A percentile compares a stretch with the other conserved stretches of the same genome.
These are phyloP conservation scores for Quercus wislizeni DNA, from an alignment of 306 rosid genomes.

Conservation along the genomic window DNA sequence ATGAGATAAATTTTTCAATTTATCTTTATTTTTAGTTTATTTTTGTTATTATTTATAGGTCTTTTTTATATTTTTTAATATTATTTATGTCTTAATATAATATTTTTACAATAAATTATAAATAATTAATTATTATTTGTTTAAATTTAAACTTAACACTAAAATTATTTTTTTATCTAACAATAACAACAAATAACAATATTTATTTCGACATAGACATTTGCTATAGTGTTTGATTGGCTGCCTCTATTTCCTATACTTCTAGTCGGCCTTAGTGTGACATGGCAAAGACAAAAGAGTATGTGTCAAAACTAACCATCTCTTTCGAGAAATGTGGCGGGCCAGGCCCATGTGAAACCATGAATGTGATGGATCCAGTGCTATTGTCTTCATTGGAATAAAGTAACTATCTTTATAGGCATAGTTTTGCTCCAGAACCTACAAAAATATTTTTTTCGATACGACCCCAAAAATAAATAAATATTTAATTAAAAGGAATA, in stretches of 20 bases:
- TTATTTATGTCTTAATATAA: rapidly evolving
- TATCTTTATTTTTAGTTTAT: rapidly evolving
- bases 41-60: rapidly evolving
- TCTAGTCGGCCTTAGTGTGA: background rate
- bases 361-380: background rate
- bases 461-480: too few relatives aligned
- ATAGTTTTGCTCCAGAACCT: too few relatives aligned
- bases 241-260: background rate
- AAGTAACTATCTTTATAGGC: background rate
- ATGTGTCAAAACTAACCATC: conserved; percentile 19
- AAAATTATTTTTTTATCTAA: rapidly evolving
- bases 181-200: too few relatives aligned
- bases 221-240: too few relatives aligned
- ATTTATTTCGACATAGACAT: too few relatives aligned
- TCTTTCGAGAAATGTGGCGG: conserved; percentile 18
- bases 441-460: too few relatives aligned
- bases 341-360: conserved; percentile 21
- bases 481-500: too few relatives aligned
- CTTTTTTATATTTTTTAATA: rapidly evolving
- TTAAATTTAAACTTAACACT: too few relatives aligned
- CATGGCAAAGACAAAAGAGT: too few relatives aligned
- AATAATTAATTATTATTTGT: rapidly evolving
- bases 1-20: rapidly evolving
- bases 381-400: background rate
- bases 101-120: too few relatives aligned